Conservation (phyloP, 176 grass and related monocot genomes). For the Eremochloa ophiuroides region DNA sequence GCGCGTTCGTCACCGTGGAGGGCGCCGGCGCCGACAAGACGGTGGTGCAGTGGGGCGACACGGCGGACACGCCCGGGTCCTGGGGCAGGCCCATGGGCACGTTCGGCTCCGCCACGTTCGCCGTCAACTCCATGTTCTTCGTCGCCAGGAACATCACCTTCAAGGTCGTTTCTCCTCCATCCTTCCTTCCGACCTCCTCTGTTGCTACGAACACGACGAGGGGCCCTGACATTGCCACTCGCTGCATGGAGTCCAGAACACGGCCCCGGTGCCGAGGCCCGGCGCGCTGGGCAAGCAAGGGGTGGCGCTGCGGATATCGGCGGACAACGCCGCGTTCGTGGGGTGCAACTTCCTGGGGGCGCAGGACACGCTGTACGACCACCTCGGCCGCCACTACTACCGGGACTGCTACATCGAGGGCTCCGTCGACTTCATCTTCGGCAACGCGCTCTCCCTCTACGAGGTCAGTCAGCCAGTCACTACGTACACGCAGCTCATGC, state of each 20-base stretch:
- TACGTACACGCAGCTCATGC: not conserved
- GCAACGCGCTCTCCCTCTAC: slow-evolving; percentile 86
- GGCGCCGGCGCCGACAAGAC: slow-evolving; percentile 78
- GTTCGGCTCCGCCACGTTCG: slow-evolving; percentile 90
- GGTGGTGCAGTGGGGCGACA: slow-evolving; percentile 95
- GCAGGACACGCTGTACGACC: slow-evolving; percentile 96
- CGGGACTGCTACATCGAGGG: slow-evolving; percentile 94
- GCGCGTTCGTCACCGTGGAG: slow-evolving; percentile 78
- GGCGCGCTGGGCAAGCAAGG: slow-evolving; percentile 88
- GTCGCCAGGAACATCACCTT: slow-evolving; percentile 92
- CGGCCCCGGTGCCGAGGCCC: slow-evolving; percentile 64
- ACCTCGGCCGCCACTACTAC: slow-evolving; percentile 88
- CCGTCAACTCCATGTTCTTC: slow-evolving; percentile 88
- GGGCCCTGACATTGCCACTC: not conserved
- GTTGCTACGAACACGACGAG: not conserved
- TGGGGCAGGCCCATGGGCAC: slow-evolving; percentile 65
- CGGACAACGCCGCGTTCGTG: slow-evolving; percentile 84
- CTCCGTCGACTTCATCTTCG: slow-evolving; percentile 98
- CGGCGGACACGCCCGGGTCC: slow-evolving; percentile 55
- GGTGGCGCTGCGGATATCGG: slow-evolving; percentile 81
- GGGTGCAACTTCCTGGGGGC: slow-evolving; percentile 85
- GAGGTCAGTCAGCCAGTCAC: slow-evolving; percentile 47
- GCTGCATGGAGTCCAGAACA: too few species aligned
- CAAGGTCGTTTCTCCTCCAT: slow-evolving; percentile 37
- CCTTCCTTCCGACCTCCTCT: not conserved